Base-by-base conservation (phyloP, 176 grass and related monocot species). In the Oryza longistaminata region DNA sequence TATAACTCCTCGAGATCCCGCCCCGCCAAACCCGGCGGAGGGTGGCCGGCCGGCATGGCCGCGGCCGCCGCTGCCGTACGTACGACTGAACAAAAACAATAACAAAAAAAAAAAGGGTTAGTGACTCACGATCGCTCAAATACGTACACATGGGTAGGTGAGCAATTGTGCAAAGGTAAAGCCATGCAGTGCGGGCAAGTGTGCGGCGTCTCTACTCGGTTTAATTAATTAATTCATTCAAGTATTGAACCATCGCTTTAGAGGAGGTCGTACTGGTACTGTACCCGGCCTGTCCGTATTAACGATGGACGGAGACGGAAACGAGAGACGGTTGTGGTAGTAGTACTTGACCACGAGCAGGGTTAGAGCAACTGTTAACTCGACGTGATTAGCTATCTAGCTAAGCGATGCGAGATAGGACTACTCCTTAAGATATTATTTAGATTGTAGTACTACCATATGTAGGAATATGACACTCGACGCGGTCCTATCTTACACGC, bases 1-100 rank as follows among this genome's bases (percentile, higher is more conserved):
- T 67, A 66, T 67, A 66, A 72, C 6, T 60, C 73, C 61, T 80
- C 81, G 69, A 26, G 61, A 75, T 85, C 50, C 17, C 34, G 14
- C 11, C 24, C 53, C 11, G 35, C 62, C 71, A 9, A 40, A 13
- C 15, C 13, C 42, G 14, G 9, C 55, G 24, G 42, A 1, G 40
- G 40, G 15, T 7, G 40, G 15, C 26, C 58, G 25, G 15, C 42
- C 6, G 42, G 61, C 48, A 4, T 7, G 52, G 8, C 58, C 19
- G 58, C 58, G 39, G 53, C 55, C 31, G 78, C 55, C 53, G 75
- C 49, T 0, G 49, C 68, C 68, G 88, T 71, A 71, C 71, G 64
- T 6, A 21, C 15, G 7, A 40, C 42, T 12, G 71, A 9, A 60
- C 9, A 9, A 39, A 31, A 31, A 31, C 29, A 42, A 42, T 2